Percentiles rank a stretch among this genome's conserved stretches.
Evolutionary conservation across 495 filamentous ascomycete species (phyloP).

Genomic region (Hyaloscypha hepaticicola): DNA sequence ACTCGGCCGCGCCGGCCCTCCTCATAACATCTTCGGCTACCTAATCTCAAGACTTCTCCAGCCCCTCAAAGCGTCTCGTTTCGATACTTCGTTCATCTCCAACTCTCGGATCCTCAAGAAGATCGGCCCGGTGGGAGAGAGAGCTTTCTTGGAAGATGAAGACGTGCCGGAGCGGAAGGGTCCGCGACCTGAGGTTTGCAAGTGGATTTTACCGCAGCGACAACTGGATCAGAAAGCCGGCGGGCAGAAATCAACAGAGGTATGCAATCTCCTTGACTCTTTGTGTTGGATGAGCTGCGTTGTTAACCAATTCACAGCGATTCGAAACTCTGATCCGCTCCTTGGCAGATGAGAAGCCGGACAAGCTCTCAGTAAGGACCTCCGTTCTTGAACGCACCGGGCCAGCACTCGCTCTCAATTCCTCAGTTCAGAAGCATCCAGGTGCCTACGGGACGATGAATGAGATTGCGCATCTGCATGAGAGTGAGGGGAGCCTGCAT

Average conservation of each 20-base stretch:
- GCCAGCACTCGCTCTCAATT: constrained; percentile 30
- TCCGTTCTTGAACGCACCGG: constrained; percentile 32
- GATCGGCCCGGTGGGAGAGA: neutral
- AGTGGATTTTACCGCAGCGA: constrained; percentile 37
- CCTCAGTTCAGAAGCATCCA: neutral
- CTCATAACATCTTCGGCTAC: constrained; percentile 40
- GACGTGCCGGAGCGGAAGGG: constrained; percentile 8
- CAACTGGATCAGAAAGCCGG: constrained; percentile 26
- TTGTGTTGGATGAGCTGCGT: neutral
- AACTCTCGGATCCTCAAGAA: neutral
- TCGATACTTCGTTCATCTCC: constrained; percentile 24
- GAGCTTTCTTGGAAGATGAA: neutral
- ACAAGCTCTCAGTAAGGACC: constrained; percentile 22
- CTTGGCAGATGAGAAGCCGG: constrained; percentile 20
- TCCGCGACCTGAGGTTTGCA: constrained; percentile 29
- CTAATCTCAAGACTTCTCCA: constrained; percentile 30
- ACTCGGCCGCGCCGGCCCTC: constrained; percentile 41
- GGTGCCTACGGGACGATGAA: constrained; percentile 17
- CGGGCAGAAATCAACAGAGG: neutral
- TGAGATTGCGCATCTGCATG: constrained; percentile 38
- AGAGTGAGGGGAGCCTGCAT: constrained; percentile 37
- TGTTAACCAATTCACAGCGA: neutral
- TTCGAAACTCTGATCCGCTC: constrained; percentile 18
- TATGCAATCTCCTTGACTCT: neutral
- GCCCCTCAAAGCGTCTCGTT: constrained; percentile 25